phyloP scores from a whole-genome alignment of 768 basidiomycete genomes.

The Boletus tylopilopsis region DNA sequence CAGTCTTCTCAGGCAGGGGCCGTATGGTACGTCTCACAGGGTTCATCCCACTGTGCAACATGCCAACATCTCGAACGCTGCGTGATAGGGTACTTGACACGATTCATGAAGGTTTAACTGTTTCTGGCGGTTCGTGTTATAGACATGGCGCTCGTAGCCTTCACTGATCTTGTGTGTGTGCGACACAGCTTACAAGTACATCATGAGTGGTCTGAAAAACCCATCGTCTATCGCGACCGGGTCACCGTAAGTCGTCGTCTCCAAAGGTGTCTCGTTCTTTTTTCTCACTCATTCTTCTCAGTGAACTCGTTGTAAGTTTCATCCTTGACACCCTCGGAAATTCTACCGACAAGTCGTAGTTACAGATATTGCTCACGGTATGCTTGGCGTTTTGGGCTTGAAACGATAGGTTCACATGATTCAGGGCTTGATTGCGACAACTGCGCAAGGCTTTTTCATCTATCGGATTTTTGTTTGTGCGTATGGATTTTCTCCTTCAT shows the following conservation, averaged over 20 bases:
- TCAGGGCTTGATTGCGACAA: background rate
- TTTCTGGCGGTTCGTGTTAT: background rate
- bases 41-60: too few species aligned
- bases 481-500: background rate
- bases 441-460: slow-evolving; percentile 3
- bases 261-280: too few species aligned
- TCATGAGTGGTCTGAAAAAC: background rate
- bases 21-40: background rate
- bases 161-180: background rate
- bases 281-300: background rate
- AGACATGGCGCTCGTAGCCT: background rate
- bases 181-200: slow-evolving; percentile 2
- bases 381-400: background rate
- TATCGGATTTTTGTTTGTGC: slow-evolving; percentile 1
- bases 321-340: background rate
- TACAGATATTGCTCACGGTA: slow-evolving; percentile 1
- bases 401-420: too few species aligned
- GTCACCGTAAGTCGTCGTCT: background rate
- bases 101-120: background rate
- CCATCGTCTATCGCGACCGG: background rate
- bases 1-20: background rate
- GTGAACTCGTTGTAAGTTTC: slow-evolving; percentile 10
- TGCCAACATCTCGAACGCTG: too few species aligned
- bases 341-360: background rate
- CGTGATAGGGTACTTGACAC: background rate